These are phyloP conservation scores for Talaromyces sp. DNA, from an alignment of 2,329 filamentous ascomycete genomes.

Conservation along the genomic window DNA sequence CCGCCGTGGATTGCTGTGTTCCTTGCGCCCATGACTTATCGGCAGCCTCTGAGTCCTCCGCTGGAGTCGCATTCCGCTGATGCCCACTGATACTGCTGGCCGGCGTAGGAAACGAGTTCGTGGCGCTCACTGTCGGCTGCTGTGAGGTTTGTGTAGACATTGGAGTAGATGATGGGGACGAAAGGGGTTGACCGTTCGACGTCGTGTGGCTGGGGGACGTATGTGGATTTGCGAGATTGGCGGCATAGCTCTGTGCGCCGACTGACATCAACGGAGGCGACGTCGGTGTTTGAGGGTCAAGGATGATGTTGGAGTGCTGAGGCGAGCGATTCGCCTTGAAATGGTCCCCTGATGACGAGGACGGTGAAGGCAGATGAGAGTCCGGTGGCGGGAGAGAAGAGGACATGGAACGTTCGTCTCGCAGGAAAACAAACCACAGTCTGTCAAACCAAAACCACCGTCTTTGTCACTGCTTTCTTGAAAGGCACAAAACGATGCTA, in stretches of 20 bases:
- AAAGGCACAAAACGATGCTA: not conserved
- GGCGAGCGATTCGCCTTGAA: constrained; percentile 29
- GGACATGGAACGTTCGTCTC: constrained; percentile 28
- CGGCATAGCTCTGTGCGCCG: constrained; percentile 44
- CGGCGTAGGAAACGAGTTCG: constrained; percentile 40
- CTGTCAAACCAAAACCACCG: not conserved
- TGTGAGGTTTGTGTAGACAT: constrained; percentile 40
- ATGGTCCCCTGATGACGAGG: constrained; percentile 35
- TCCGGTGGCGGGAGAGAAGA: constrained; percentile 24
- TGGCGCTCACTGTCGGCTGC: constrained; percentile 32
- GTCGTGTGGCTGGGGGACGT: constrained; percentile 40
- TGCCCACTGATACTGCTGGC: constrained; percentile 40
- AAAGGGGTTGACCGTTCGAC: constrained; percentile 33
- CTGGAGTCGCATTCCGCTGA: constrained; percentile 21
- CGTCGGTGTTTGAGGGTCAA: constrained; percentile 33
- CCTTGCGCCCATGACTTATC: constrained; percentile 24
- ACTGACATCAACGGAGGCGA: constrained; percentile 47
- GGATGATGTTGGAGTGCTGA: constrained; percentile 25
- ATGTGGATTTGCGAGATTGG: constrained; percentile 39
- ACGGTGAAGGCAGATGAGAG: constrained; percentile 36
- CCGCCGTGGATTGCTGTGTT: constrained; percentile 8
- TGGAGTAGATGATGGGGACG: constrained; percentile 36
- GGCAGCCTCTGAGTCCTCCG: constrained; percentile 29
- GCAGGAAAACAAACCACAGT: not conserved
- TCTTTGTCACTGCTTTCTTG: not conserved